Base-by-base conservation (phyloP, 2,329 filamentous ascomycete species). In the Aspergillus sergii region DNA sequence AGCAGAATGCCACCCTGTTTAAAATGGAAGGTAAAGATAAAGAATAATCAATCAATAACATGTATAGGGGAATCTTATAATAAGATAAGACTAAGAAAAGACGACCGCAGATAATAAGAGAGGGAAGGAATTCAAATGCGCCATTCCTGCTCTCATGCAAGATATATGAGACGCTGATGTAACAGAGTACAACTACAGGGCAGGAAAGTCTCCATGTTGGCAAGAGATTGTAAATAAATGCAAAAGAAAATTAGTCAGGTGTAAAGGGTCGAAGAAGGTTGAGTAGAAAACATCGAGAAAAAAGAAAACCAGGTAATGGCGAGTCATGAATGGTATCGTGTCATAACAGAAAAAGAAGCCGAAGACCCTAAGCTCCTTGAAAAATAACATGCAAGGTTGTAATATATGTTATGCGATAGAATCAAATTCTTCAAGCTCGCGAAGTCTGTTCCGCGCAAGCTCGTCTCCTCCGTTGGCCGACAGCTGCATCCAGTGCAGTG, bases 401-500 rank as follows among this genome's bases (percentile, higher is more conserved):
- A 70, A 61, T 56, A 48, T 57, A 56, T 58, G 59, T 82, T 75
- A 85, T 66, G 83, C 83, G 72, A 87, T 83, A 58, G 81, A 84
- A 72, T 88, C 86, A 75, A 88, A 85, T 73, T 89, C 86, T 70
- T 86, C 84, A 54, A 86, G 79, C 79, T 96, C 92, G 67, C 89
- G 86, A 76, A 97, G 81, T 79, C 94, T 94, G 75, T 90, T 91
- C 74, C 88, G 89, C 23, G 94, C 94, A 69, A 96, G 82, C 73
- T 91, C 87, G 75, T 98, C 94, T 1, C 93, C 93, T n/a, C 93
- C 93, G 60, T 86, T 86, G 70, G 92, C 91, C 43, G 92, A 93
- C 68, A 92, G 84, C 80, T 94, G 92, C 93, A 98, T 97, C 94
- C 94, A 98, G 82, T 98, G 94, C 78, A 96, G 89, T 11, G 94